Base-by-base conservation (phyloP, 371 early-diverging fungal species). In the Coemansia sp. region DNA sequence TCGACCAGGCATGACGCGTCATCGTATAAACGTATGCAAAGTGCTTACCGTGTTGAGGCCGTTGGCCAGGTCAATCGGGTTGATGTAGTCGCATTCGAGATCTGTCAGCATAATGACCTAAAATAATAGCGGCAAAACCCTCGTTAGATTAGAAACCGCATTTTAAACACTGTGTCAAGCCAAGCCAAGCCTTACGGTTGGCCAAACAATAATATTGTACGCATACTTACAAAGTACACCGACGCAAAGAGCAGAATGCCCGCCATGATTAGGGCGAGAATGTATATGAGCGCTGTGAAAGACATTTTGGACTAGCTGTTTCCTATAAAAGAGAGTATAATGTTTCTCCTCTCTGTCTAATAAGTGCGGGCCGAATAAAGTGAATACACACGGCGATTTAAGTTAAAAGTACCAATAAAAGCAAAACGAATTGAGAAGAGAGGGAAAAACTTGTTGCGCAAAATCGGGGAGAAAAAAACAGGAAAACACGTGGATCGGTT, bases 41-140 rank as follows among this genome's bases (percentile, higher is more conserved):
- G 10, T 50, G n/a, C 57, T 56, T 84, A 92, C 95, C 86, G 90
- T 92, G 80, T 98, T 98, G 66, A 98, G 84, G 75, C 90, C 93
- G 82, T 90, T 92, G 84, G 95, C 95, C 57, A 96, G 87, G 81
- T 98, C 98, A 77, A 98, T 98, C 7, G 98, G 98, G 81, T 98
- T 98, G 82, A 98, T 94, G 82, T 95, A 98, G 72, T 98, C 98
- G 84, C 93, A 92, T 85, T 95, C 94, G 68, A 93, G 85, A 81
- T 93, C 94, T 27, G 93, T 93, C 74, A 93, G 92, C 90, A 91
- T 89, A 71, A 93, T 92, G 66, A 93, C 91, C 93, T 92, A 82
- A 39, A 66, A 67, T 21, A 18, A 45, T 45, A 16, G 63, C 69
- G 77, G 64, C 57, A 42, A 45, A 22, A 22, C 6, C 4, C 24